phyloP scores from a whole-genome alignment of 2,329 filamentous ascomycete species.

The Epichloe glyceriae region DNA sequence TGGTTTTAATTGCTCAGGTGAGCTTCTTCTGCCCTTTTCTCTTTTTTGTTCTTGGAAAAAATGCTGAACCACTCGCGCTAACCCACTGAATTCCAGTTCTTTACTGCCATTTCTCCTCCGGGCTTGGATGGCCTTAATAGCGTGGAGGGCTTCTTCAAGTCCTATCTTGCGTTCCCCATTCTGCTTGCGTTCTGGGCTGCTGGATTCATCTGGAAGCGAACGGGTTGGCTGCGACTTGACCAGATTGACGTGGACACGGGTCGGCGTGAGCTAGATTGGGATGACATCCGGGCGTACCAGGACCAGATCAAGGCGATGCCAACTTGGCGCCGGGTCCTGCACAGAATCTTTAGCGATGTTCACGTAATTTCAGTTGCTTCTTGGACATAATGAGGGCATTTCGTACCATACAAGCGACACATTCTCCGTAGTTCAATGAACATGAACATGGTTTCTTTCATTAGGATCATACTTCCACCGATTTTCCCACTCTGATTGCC shows the following conservation, averaged over 20 bases:
- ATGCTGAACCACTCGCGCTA: not conserved
- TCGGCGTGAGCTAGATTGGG: constrained; percentile 39
- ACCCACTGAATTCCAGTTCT: constrained; percentile 24
- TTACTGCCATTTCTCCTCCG: constrained; percentile 31
- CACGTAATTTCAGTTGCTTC: not conserved
- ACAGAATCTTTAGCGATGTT: constrained; percentile 4
- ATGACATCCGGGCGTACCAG: constrained; percentile 8
- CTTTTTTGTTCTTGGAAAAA: not conserved
- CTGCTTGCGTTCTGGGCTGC: constrained; percentile 39
- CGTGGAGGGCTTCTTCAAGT: constrained; percentile 39
- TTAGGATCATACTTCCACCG: too few relatives aligned
- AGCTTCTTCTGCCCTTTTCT: constrained; percentile 10
- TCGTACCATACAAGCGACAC: not conserved
- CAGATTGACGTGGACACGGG: constrained; percentile 57
- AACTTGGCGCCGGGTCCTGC: constrained; percentile 7
- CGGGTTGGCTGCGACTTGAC: constrained; percentile 41
- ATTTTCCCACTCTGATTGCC: too few relatives aligned
- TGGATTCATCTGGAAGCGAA: constrained; percentile 53
- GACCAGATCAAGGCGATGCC: constrained; percentile 7
- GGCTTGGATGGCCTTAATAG: constrained; percentile 17
- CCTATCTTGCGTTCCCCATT: constrained; percentile 39
- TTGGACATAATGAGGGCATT: not conserved
- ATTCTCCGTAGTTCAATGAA: not conserved
- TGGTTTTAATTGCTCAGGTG: constrained; percentile 39
- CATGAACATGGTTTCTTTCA: not conserved